Evolutionary conservation across 257 asterid species (phyloP), one percentile per base, ranked within the genome.

Genomic region (Paraleonurus japonicus): DNA sequence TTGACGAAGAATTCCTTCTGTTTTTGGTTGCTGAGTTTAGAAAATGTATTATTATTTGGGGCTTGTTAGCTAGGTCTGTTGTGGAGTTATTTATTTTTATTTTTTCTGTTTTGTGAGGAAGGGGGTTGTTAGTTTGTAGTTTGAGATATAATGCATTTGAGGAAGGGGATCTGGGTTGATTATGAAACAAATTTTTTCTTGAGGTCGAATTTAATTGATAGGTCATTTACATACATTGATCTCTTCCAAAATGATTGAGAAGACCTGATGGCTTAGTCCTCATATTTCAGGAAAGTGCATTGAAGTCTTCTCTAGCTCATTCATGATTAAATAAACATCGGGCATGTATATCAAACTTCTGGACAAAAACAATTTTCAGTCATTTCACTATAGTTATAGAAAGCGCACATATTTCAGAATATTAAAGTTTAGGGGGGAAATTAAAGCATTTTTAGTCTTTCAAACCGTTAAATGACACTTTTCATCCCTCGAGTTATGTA

Each of bases 271-370:
- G 65, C 39, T 54, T 69, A 54, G 65, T 35, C 4, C 55, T 17
- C 65, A 12, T 33, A 41, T n/a, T 57, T 58, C 17, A 51, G 32
- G 30, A 70, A 39, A 70, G 51, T 51, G 32, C 58, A 35, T 60
- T 11, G 24, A 47, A 72, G 37, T 47, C 51, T 48, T 61, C 24
- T 47, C 51, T 45, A 28, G 26, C 62, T 48, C 47, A 70, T 61
- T 43, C 17, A 9, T 28, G 33, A 27, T 41, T n/a, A 33, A 16
- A 8, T n/a, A 23, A 43, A 24, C 4, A 15, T 45, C 71, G 6
- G 26, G n/a, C 61, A 48, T 27, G 71, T 27, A 24, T 26, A 24
- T 26, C 6, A 32, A 54, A 32, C 53, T 68, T 26, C 47, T 32
- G 15, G 3, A 26, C 20, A 3, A 24, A 55, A 22, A 33, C 27